Evolutionary conservation across 192 early-diverging fungal species (phyloP), one percentile per base, ranked within the genome.

Genomic region (Rhizoclosmatium globosum): DNA sequence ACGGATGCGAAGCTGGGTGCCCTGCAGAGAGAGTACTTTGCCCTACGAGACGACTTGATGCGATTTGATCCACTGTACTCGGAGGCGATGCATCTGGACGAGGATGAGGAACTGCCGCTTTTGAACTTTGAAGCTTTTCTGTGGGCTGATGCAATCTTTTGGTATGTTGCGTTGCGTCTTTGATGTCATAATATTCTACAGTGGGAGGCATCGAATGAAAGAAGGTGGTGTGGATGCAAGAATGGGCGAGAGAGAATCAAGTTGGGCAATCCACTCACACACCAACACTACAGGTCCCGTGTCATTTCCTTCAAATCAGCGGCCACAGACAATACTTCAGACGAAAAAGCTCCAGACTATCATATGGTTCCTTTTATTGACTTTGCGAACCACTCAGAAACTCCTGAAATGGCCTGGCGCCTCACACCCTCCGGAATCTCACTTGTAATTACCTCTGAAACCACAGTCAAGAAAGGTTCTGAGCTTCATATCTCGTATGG

Each of bases 131-230:
- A 92, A 13, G 47, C 76, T 6, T 93, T 85, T 79, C 64, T 82
- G 4, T 94, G 91, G 92, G 92, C 91, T 0, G 91, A 94, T 71
- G 88, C 84, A 2, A 82, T 91, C 17, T 92, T 92, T 68, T 94
- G 93, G 93, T 72, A 21, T 17, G 68, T 70, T 2, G 42, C 2
- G 1, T 31, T 2, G n/a, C 38, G 0, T 17, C 19, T 57, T 57
- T 13, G n/a, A 13, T 65, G 13, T 15, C 39, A 17, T 11, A 57
- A 57, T 57, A 11, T 57, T 17, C 13, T 17, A n/a, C 53, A n/a
- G 11, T n/a, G 11, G 53, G 53, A 57, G 31, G 31, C 31, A 31
- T 31, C 31, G 0, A 31, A 31, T 0, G 31, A 31, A 31, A 31
- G 31, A 31, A 31, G 31, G 31, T 31, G 31, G 31, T 31, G 31